Evolutionary conservation across 2,329 filamentous ascomycete species (phyloP).

Genomic region (Chaetomiaceae sp.): DNA sequence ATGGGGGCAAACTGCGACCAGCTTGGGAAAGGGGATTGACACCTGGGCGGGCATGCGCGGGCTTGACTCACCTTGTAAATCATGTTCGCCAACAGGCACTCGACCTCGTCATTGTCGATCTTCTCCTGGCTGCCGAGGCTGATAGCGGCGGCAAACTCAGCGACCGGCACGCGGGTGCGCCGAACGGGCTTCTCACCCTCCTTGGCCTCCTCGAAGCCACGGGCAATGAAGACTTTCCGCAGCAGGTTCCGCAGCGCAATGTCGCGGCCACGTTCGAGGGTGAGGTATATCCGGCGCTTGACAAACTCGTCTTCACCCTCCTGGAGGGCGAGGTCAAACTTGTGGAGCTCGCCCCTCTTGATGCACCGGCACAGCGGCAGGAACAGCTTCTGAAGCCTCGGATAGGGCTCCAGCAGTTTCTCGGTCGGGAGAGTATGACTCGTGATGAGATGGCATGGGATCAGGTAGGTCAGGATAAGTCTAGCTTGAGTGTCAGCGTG

Average conservation of each 20-base stretch:
- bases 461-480: conserved; percentile 88
- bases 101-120: conserved; percentile 86
- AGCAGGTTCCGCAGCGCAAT: conserved; percentile 88
- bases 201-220: conserved; percentile 75
- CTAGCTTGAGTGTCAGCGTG: conserved; percentile 39
- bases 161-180: conserved; percentile 73
- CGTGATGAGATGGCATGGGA: conserved; percentile 87
- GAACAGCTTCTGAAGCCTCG: conserved; percentile 72
- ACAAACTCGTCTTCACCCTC: conserved; percentile 90
- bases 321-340: conserved; percentile 77
- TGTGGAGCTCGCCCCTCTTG: conserved; percentile 72
- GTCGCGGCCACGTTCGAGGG: conserved; percentile 85
- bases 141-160: conserved; percentile 81
- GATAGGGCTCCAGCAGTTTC: conserved; percentile 67
- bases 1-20: not conserved
- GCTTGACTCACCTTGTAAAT: conserved; percentile 78
- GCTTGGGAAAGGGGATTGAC: not conserved
- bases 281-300: conserved; percentile 88
- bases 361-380: conserved; percentile 74
- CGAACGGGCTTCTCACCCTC: conserved; percentile 58
- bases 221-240: conserved; percentile 82
- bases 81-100: conserved; percentile 91
- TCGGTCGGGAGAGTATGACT: conserved; percentile 76
- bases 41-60: not conserved
- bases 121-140: conserved; percentile 64